Conservation (phyloP, 805 yeast species). For the Lipomyces sp. region DNA sequence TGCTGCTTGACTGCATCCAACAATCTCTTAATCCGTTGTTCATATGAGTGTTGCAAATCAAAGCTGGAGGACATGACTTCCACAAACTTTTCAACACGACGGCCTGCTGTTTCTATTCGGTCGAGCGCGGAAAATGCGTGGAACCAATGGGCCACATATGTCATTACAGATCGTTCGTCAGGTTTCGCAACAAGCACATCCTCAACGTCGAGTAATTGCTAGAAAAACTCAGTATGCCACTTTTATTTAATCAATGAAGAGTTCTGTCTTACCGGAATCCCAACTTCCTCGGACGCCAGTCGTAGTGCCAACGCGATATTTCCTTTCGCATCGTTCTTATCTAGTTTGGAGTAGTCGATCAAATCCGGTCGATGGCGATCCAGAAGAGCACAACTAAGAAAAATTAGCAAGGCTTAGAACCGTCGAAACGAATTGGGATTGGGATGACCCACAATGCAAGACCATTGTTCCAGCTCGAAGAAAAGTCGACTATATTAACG, state of each 20-base stretch:
- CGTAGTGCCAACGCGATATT: conserved; percentile 42
- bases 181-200: conserved; percentile 51
- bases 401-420: background rate
- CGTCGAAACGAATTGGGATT: background rate
- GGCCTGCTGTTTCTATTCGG: conserved; percentile 40
- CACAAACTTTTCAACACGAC: conserved; percentile 41
- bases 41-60: conserved; percentile 38
- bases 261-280: conserved; percentile 45
- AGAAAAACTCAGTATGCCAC: background rate
- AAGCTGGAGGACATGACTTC: conserved; percentile 36
- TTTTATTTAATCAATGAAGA: background rate
- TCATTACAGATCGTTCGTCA: conserved; percentile 58
- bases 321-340: conserved; percentile 34
- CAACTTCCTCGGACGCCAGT: conserved; percentile 46
- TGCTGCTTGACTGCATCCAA: conserved; percentile 31
- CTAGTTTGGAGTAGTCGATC: conserved; percentile 38
- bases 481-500: conserved; percentile 48
- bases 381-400: conserved; percentile 42
- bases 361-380: conserved; percentile 44
- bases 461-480: conserved; percentile 54
- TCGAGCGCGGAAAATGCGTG: conserved; percentile 43
- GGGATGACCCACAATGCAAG: conserved; percentile 40
- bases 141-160: conserved; percentile 59
- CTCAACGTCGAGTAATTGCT: conserved; percentile 50
- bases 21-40: conserved; percentile 35